These are phyloP conservation scores for Dendrothele bispora DNA, from an alignment of 768 basidiomycete genomes.

Conservation along the genomic window DNA sequence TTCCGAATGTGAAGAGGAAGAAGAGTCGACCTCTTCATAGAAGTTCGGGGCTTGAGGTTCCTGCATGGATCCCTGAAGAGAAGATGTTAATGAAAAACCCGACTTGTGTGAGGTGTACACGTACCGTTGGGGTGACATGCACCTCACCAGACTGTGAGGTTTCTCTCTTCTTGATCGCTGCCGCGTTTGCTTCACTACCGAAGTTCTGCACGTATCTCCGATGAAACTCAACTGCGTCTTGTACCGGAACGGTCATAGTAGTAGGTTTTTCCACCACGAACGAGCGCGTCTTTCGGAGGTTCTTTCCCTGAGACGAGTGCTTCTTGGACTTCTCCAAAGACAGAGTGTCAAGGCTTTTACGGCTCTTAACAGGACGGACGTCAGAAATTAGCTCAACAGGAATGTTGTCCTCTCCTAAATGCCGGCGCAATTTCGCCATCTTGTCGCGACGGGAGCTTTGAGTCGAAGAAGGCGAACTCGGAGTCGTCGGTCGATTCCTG, in stretches of 20 bases:
- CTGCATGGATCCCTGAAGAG: no score
- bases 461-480: neutral
- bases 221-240: conserved; percentile 15
- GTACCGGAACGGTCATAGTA: no score
- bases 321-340: neutral
- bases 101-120: neutral
- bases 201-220: conserved; percentile 21
- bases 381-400: conserved; percentile 32
- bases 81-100: neutral
- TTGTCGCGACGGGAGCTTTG: conserved; percentile 14
- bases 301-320: no score
- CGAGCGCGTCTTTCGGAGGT: no score
- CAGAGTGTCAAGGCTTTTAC: conserved; percentile 9
- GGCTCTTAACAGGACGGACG: conserved; percentile 1
- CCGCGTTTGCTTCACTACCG: conserved; percentile 10
- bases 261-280: no score
- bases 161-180: neutral
- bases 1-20: neutral
- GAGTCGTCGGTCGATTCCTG: no score
- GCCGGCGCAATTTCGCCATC: conserved; percentile 34
- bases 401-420: conserved; percentile 36
- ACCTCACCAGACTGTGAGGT: neutral
- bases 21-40: neutral
- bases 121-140: neutral
- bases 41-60: no score